Percentiles rank a stretch among this genome's conserved stretches.
Conservation (phyloP, 2,329 filamentous ascomycete genomes). For the Aplosporella prunicola region DNA sequence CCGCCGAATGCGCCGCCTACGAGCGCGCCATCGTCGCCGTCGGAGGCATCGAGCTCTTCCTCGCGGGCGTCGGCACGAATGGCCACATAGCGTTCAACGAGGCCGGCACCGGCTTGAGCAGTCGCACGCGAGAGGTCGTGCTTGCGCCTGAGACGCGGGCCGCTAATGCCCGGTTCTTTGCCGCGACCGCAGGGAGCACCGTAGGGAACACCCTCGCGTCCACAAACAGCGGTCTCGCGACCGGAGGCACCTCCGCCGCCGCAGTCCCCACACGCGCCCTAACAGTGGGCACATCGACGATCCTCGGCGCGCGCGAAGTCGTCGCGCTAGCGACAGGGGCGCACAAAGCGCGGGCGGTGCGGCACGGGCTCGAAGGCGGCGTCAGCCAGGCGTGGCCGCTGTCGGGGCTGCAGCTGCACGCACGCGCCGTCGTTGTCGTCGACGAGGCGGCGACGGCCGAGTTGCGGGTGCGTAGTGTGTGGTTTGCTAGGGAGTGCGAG, state of each 20-base stretch:
- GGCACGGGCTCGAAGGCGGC: constrained; percentile 70
- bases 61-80: constrained; percentile 76
- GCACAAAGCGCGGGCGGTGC: constrained; percentile 70
- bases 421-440: constrained; percentile 71
- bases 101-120: constrained; percentile 68
- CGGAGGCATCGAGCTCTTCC: constrained; percentile 77
- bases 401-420: constrained; percentile 70
- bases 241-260: constrained; percentile 55
- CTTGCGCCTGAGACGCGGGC: constrained; percentile 79
- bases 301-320: constrained; percentile 72
- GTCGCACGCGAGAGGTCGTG: constrained; percentile 75
- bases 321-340: constrained; percentile 74
- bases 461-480: constrained; percentile 37
- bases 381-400: constrained; percentile 90
- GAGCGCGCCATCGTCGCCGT: constrained; percentile 65
- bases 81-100: constrained; percentile 90
- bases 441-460: constrained; percentile 59
- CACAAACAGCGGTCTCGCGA: no score
- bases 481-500: constrained; percentile 25
- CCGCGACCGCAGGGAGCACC: no score
- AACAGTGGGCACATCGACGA: constrained; percentile 76
- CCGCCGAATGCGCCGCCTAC: constrained; percentile 68
- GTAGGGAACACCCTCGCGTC: no score
- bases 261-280: constrained; percentile 73
- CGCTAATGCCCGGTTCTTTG: constrained; percentile 78